These are phyloP conservation scores for Tympanopsis confertula DNA, from an alignment of 2,329 filamentous ascomycete genomes.

Conservation along the genomic window DNA sequence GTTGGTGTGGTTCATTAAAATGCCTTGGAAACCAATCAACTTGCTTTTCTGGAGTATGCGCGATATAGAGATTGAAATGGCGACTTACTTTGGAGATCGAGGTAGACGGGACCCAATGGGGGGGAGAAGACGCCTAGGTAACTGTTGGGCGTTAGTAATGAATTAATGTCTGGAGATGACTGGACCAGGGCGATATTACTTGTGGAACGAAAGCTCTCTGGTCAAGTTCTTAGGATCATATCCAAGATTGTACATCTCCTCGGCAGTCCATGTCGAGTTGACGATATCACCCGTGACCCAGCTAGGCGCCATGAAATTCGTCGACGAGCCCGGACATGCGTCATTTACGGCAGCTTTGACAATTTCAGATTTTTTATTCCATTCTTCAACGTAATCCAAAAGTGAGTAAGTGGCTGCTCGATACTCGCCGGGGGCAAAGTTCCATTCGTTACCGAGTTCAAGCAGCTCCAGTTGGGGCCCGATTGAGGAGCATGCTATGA, in stretches of 20 bases:
- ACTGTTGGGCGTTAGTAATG: no score
- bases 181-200: no score
- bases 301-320: not conserved
- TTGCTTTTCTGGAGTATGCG: no score
- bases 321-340: constrained; percentile 2
- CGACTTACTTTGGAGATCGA: no score
- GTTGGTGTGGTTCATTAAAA: constrained; percentile 10
- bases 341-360: constrained; percentile 4
- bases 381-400: constrained; percentile 6
- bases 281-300: not conserved
- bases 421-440: constrained; percentile 4
- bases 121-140: no score
- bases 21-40: constrained; percentile 3
- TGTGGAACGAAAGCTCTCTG: not conserved
- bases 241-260: not conserved
- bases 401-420: constrained; percentile 5
- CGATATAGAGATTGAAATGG: no score
- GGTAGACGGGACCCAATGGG: no score
- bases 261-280: not conserved
- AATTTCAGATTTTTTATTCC: constrained; percentile 5
- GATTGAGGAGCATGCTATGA: not conserved
- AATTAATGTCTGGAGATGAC: no score
- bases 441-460: not conserved
- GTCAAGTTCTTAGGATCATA: not conserved
- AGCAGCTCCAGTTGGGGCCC: not conserved